Percentiles rank a stretch among this genome's conserved stretches.
Conservation (phyloP, 2,329 filamentous ascomycete genomes). For the Arthrobotrys iridis region DNA sequence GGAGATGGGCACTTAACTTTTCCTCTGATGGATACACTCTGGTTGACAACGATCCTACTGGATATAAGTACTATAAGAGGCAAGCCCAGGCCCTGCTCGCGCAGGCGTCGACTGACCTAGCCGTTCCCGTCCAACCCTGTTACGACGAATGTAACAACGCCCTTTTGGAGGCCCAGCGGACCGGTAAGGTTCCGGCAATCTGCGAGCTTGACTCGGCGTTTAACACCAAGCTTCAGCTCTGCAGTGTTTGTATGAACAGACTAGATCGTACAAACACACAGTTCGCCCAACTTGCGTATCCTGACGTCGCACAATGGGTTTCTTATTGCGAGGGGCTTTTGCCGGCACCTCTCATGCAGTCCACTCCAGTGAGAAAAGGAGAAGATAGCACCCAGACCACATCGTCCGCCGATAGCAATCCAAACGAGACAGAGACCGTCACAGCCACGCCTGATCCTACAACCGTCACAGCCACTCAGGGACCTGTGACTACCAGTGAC, state of each 20-base stretch:
- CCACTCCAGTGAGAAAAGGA: constrained; percentile 46
- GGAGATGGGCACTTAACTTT: constrained; percentile 45
- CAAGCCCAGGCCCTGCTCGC: constrained; percentile 47
- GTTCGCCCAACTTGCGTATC: constrained; percentile 44
- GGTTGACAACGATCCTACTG: constrained; percentile 3
- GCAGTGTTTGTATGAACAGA: constrained; percentile 36
- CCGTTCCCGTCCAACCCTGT: constrained; percentile 42
- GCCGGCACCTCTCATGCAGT: constrained; percentile 38
- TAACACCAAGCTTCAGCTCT: constrained; percentile 46
- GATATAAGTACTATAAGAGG: constrained; percentile 31
- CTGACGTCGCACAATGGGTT: constrained; percentile 49
- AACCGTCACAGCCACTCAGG: constrained; percentile 19
- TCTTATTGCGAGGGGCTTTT: constrained; percentile 49
- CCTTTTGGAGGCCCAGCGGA: constrained; percentile 40
- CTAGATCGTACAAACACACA: constrained; percentile 39
- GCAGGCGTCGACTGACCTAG: constrained; percentile 38
- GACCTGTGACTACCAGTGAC: constrained; percentile 6
- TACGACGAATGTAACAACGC: constrained; percentile 41
- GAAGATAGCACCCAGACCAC: constrained; percentile 36
- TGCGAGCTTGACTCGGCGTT: constrained; percentile 38
- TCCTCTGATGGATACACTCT: constrained; percentile 27
- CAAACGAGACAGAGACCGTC: constrained; percentile 33
- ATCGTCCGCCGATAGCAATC: neutral
- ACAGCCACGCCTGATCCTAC: constrained; percentile 15
- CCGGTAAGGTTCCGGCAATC: constrained; percentile 46